Evolutionary conservation across 1,139 yeast genomes (phyloP), one percentile per base, ranked within the genome.

Genomic region (Hyphopichia khmerensis): DNA sequence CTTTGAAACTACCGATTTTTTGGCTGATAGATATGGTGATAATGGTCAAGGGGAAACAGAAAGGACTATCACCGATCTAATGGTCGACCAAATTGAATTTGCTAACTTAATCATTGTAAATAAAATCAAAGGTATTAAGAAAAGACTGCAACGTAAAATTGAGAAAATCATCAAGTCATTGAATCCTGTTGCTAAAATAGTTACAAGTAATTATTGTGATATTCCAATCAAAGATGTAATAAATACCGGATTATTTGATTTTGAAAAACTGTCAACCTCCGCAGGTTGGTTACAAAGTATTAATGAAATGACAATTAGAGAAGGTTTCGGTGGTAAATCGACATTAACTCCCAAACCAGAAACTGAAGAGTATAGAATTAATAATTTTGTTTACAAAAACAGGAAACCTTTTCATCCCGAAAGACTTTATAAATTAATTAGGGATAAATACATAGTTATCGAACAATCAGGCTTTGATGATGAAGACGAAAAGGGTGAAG

Each of bases 241-340:
- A 27, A 59, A 64, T 43, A 70, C 76, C 1, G 57, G 59, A 3
- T 47, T 53, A 18, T 71, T 60, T 48, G 66, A 65, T 39, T 72
- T 68, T 51, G 74, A 70, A 24, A 67, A 64, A 36, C 74, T 75
- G 1, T 51, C 70, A 7, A 56, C 72, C 2, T 64, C 75, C n/a
- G 72, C 77, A 7, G 77, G 77, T 3, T 72, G 77, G 77, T 55
- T 72, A 38, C 70, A 66, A 44, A 67, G 74, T 47, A 56, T 72
- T 21, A 62, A 69, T 41, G 75, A 70, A 46, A 67, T 70, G 68
- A 62, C 55, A 0, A 29, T 58, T 4, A 57, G 72, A 44, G 66
- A 67, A 24, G 72, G 71, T 2, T 63, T 52, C 48, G 72, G 71
- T 2, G 52, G 50, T 17, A 53, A 50, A 17, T 40, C 51, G 24